Conservation (phyloP, 208 protist genomes). For the Trypanosoma platydactyli region DNA sequence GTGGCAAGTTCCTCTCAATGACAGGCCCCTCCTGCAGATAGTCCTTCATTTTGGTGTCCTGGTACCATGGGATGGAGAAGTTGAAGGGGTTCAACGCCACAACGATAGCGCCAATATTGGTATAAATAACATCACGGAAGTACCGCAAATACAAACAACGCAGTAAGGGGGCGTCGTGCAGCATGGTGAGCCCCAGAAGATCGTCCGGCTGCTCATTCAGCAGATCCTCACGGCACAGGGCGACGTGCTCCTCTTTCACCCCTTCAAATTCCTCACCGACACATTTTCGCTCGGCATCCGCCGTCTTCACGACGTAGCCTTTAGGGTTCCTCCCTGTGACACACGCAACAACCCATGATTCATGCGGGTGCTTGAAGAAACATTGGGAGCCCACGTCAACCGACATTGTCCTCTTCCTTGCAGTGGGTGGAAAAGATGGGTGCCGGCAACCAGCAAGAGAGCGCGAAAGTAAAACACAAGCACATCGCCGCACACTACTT, state of each 20-base stretch:
- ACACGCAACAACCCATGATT: constrained; percentile 30
- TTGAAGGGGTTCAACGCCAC: constrained; percentile 52
- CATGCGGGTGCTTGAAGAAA: constrained; percentile 29
- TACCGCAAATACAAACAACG: constrained; percentile 38
- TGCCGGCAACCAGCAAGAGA: not conserved
- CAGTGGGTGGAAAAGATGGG: not conserved
- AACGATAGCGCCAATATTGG: constrained; percentile 48
- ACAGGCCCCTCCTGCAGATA: constrained; percentile 39
- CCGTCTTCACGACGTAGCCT: constrained; percentile 12
- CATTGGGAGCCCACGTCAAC: constrained; percentile 18
- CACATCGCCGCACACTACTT: no score
- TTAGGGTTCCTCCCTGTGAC: not conserved
- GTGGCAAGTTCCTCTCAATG: constrained; percentile 40
- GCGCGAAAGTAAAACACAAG: not conserved
- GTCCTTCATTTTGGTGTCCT: constrained; percentile 35
- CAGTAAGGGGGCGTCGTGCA: constrained; percentile 44
- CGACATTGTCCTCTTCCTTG: not conserved
- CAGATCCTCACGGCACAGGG: constrained; percentile 28
- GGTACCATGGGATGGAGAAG: constrained; percentile 40
- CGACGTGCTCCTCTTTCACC: constrained; percentile 4
- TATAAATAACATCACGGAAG: constrained; percentile 48
- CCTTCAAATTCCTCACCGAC: constrained; percentile 19
- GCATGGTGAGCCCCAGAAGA: constrained; percentile 34
- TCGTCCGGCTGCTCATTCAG: constrained; percentile 34
- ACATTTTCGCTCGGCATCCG: constrained; percentile 18